These are phyloP conservation scores for Aspergillus affinis DNA, from an alignment of 495 filamentous ascomycete genomes.

Conservation along the genomic window DNA sequence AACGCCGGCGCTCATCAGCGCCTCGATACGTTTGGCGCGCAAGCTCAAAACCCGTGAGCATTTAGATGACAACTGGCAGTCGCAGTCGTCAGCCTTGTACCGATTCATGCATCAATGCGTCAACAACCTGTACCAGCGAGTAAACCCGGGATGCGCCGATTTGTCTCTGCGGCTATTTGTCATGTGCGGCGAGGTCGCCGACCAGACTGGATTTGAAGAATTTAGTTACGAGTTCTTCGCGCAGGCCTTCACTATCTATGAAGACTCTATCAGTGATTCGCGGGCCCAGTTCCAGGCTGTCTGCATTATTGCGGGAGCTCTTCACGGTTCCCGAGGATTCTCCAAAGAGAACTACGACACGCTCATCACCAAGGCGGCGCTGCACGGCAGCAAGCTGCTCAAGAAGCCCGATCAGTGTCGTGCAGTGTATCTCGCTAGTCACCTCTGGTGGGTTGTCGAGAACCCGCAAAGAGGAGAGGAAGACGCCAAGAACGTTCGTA, in stretches of 20 bases:
- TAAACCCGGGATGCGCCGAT: slow-evolving; percentile 78
- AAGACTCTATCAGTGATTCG: slow-evolving; percentile 91
- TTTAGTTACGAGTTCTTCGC: slow-evolving; percentile 98
- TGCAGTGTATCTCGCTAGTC: slow-evolving; percentile 92
- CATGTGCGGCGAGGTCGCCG: slow-evolving; percentile 87
- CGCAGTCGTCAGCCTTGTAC: slow-evolving; percentile 84
- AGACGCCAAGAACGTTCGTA: slow-evolving; percentile 76
- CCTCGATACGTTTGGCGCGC: slow-evolving; percentile 83
- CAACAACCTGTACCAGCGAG: slow-evolving; percentile 84
- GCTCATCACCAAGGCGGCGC: slow-evolving; percentile 92
- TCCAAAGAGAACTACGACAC: slow-evolving; percentile 97
- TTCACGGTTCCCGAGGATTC: slow-evolving; percentile 85
- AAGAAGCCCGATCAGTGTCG: slow-evolving; percentile 98
- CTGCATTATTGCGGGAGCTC: slow-evolving; percentile 84
- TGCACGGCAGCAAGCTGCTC: slow-evolving; percentile 94
- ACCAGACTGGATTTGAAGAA: slow-evolving; percentile 90
- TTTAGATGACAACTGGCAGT: slow-evolving; percentile 91
- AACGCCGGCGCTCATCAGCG: slow-evolving; percentile 88
- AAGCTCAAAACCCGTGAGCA: slow-evolving; percentile 90
- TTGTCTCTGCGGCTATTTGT: slow-evolving; percentile 85
- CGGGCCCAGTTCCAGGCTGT: slow-evolving; percentile 97
- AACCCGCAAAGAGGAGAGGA: slow-evolving; percentile 79
- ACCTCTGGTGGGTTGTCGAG: slow-evolving; percentile 97
- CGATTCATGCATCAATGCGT: slow-evolving; percentile 90
- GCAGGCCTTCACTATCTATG: slow-evolving; percentile 97